These are phyloP conservation scores for Sarcodon aspratus DNA, from an alignment of 768 basidiomycete species.

Conservation along the genomic window DNA sequence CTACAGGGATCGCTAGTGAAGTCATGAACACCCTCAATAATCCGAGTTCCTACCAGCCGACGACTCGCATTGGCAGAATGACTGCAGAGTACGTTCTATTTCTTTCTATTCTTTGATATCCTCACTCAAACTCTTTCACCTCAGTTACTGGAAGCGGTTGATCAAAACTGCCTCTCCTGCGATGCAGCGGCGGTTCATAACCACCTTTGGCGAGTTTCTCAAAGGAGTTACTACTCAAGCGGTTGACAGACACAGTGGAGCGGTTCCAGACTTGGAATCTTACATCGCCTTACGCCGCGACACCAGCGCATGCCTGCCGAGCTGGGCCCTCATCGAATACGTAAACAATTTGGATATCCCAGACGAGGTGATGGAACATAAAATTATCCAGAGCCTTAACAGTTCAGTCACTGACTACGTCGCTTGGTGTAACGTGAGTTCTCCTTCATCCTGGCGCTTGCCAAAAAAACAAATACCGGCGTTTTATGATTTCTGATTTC, in stretches of 20 bases:
- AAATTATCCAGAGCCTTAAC: slow-evolving; percentile 32
- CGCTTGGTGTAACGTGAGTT: slow-evolving; percentile 27
- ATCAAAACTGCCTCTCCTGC: slow-evolving; percentile 26
- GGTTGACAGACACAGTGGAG: slow-evolving; percentile 25
- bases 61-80: slow-evolving; percentile 12
- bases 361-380: slow-evolving; percentile 40
- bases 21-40: slow-evolving; percentile 18
- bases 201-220: slow-evolving; percentile 18
- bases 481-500: slow-evolving; percentile 6
- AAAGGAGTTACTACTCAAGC: slow-evolving; percentile 22
- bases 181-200: slow-evolving; percentile 21
- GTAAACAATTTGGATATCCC: slow-evolving; percentile 39
- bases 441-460: slow-evolving; percentile 4
- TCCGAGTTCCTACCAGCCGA: slow-evolving; percentile 13
- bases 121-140: slow-evolving; percentile 2
- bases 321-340: slow-evolving; percentile 45
- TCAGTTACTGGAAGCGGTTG: slow-evolving; percentile 16
- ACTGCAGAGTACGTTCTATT: slow-evolving; percentile 10
- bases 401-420: slow-evolving; percentile 37
- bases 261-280: slow-evolving; percentile 30
- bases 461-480: too few relatives aligned
- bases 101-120: slow-evolving; percentile 1
- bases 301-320: slow-evolving; percentile 40
- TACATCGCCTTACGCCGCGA: slow-evolving; percentile 43
- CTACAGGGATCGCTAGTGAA: slow-evolving; percentile 10